Evolutionary conservation across 768 basidiomycete species (phyloP).

Genomic region (Boletus sp.): DNA sequence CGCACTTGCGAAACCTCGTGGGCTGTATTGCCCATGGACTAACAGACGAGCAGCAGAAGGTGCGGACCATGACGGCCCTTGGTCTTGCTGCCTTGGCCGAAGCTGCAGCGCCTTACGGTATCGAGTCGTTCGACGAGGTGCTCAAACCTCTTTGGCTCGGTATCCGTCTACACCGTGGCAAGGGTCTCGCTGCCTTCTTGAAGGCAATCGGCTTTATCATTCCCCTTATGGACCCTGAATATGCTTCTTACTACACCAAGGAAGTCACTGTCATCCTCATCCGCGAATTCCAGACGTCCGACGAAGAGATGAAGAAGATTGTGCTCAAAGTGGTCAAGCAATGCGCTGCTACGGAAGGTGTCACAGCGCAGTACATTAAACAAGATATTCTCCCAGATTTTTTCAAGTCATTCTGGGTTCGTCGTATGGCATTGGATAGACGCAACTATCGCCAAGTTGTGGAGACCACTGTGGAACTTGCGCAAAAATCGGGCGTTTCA

Average conservation of each 20-base stretch:
- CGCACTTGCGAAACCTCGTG: constrained; percentile 94
- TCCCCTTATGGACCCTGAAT: constrained; percentile 99
- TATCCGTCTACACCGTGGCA: constrained; percentile 74
- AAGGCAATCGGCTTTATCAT: constrained; percentile 99
- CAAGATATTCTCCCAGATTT: constrained; percentile 98
- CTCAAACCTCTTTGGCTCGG: constrained; percentile 77
- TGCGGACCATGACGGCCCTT: constrained; percentile 75
- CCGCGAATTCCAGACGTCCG: constrained; percentile 97
- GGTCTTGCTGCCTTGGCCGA: constrained; percentile 90
- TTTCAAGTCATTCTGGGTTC: constrained; percentile 99
- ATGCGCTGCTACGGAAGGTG: constrained; percentile 97
- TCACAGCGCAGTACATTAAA: constrained; percentile 92
- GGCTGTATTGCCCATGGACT: constrained; percentile 88
- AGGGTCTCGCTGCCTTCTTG: constrained; percentile 73
- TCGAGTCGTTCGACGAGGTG: constrained; percentile 98
- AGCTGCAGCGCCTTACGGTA: constrained; percentile 97
- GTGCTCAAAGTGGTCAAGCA: constrained; percentile 99
- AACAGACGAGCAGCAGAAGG: constrained; percentile 77
- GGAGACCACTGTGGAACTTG: constrained; percentile 97
- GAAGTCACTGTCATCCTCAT: constrained; percentile 96
- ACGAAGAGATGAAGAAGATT: constrained; percentile 99
- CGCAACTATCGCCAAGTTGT: constrained; percentile 97
- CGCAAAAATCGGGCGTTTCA: constrained; percentile 93
- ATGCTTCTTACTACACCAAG: constrained; percentile 98
- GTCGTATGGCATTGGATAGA: constrained; percentile 94